Base-by-base conservation (phyloP, 345 rosid species). In the Atalantia buxifolia region DNA sequence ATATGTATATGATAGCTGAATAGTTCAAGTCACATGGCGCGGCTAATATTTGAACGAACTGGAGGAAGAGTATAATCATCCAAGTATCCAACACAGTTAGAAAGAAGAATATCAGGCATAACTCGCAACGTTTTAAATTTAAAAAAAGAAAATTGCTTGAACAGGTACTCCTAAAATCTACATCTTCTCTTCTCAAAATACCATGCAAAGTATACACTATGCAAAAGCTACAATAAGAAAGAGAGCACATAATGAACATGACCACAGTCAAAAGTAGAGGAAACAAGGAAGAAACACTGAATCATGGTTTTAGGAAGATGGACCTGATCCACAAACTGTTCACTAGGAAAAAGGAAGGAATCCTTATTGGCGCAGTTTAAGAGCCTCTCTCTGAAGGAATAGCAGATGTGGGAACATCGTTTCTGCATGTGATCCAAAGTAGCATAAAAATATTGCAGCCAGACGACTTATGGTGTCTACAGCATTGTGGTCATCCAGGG, bases 381-480 rank as follows among this genome's bases (percentile, higher is more conserved):
- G 27, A 6, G 69, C 81, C 50, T 82, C 82, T 76, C 61, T 81
- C 77, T 77, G 77, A 53, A 92, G 88, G 70, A 76, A 72, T 67
- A 71, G 79, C 73, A 91, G 86, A 75, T 84, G 79, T 45, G 92
- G 91, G 83, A 89, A 87, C 50, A 85, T 72, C 18, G 50, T 56
- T 48, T 80, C 78, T 36, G 87, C 87, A 80, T 93, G 89, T 65
- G 88, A 79, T 27, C 92, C 97, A 50, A 85, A 93, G 71, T 90
- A 86, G 78, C 76, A 81, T 5, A 69, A 40, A 82, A 94, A 90
- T 83, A 91, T 87, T 27, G 19, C 28, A 66, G 60, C 42, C 21
- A 89, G 30, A 66, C 72, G 86, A 78, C 83, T 85, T 77, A 85
- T 84, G 69, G 76, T 85, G 67, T 90, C 86, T 73, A 63, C 83